Evolutionary conservation across 345 rosid genomes (phyloP), one percentile per base, ranked within the genome.

Genomic region (Hibiscus syriacus): DNA sequence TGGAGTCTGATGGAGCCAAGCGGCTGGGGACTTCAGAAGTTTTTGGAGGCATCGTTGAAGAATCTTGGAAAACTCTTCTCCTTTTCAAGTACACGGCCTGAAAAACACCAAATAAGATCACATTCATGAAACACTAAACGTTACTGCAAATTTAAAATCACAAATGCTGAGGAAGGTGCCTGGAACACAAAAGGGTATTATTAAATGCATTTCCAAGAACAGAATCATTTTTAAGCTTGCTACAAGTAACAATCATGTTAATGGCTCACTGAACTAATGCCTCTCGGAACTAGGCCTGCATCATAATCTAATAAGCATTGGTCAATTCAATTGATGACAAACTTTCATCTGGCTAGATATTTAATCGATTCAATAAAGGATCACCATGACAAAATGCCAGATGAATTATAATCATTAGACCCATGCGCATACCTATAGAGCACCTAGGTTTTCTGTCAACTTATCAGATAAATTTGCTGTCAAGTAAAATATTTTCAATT

Each of bases 51-150:
- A 78, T 60, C 32, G 87, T 60, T 32, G 90, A 72, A 66, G 83
- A 69, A 65, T 83, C 88, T 61, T 81, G 84, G 56, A 78, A 30
- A 49, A 76, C 59, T 69, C 77, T 83, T 76, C 80, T 84, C 73
- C 78, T 81, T 76, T 87, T 86, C 68, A 93, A 81, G 82, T 90
- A 89, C 69, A 88, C 98, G 41, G 86, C 92, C 98, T 93, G 80
- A 73, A 71, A 69, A 73, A 43, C 36, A 45, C 36, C 67, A 72
- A 72, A 72, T 63, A 70, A 30, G 16, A 19, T 70, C 36, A 30
- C 45, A 61, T 13, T 17, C 7, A 0, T 26, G 1, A 63, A n/a
- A 70, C 2, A 45, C 16, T 45, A 27, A 34, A 16, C 17, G 53
- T 30, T 32, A 34, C 4, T 13, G 32, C 36, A 63, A 43, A 38